Conservation (phyloP, 202 grass and related monocot genomes). For the Saccharum hybrid region DNA sequence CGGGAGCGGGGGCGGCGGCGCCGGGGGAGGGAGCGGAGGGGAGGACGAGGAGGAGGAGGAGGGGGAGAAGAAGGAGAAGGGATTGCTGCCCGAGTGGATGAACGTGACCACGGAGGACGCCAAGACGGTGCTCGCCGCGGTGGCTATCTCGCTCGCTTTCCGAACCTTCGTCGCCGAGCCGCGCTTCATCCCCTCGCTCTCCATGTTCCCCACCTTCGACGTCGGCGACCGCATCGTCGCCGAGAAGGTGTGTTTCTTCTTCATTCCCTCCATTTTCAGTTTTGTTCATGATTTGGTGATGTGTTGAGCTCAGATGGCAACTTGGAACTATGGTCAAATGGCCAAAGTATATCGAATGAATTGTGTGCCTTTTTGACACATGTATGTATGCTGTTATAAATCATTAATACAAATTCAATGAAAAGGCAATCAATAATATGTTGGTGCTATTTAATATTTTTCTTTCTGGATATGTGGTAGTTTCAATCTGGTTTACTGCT, state of each 20-base stretch:
- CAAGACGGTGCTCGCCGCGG: slow-evolving; percentile 74
- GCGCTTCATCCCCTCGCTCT: slow-evolving; percentile 94
- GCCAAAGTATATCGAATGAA: neutral
- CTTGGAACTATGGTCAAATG: neutral
- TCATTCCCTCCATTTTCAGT: neutral
- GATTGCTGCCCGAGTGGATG: slow-evolving; percentile 73
- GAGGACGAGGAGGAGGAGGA: slow-evolving; percentile 57
- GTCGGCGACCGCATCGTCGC: slow-evolving; percentile 92
- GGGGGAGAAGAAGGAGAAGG: slow-evolving; percentile 51
- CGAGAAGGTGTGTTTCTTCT: slow-evolving; percentile 63
- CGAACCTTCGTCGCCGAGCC: slow-evolving; percentile 82
- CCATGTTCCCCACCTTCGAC: slow-evolving; percentile 90
- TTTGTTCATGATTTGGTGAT: neutral
- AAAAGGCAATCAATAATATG: neutral
- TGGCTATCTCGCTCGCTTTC: slow-evolving; percentile 84
- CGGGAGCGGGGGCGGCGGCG: slow-evolving; percentile 54
- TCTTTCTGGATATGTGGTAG: neutral
- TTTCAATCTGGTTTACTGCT: neutral
- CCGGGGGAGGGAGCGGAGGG: slow-evolving; percentile 52
- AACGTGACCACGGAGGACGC: slow-evolving; percentile 69
- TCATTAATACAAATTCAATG: neutral
- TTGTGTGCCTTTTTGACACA: neutral
- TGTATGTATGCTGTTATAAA: neutral
- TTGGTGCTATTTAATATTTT: neutral
- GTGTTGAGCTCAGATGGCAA: neutral